Evolutionary conservation across 1,139 yeast species (phyloP), one percentile per base, ranked within the genome.

Genomic region (Lodderomyces margitis): DNA sequence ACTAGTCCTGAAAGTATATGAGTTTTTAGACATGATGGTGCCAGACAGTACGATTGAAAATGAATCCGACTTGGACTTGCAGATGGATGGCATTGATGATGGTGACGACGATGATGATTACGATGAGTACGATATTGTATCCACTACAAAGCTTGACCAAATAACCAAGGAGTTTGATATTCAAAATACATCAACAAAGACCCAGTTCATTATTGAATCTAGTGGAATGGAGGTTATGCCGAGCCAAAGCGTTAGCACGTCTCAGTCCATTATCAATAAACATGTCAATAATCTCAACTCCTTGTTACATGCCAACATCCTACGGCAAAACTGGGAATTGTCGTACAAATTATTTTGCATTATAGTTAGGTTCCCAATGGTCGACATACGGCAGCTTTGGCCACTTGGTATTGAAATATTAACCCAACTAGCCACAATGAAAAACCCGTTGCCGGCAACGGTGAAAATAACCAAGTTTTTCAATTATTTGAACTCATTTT

Each of bases 371-470:
- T 55, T 75, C 1, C 75, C 75, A 1, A 57, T 58, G 2, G 67
- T 77, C 4, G 86, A 82, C 55, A 54, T 81, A 2, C 61, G 80
- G 45, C 61, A 73, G 2, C 57, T 81, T 8, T 82, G 88, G 87
- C 76, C 83, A 1, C 37, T 80, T 1, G 87, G 85, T 0, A 59
- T 79, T 9, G 67, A 65, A 44, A 61, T 65, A 36, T 45, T 70
- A 19, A 46, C 45, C 12, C 21, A 37, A 11, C 21, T 40, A 28
- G 31, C 15, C 16, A 36, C 11, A 23, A 21, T 2, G 12, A 9
- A 19, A 20, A 17, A 4, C 9, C n/a, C 1, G 34, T 24, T 10
- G 10, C 21, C 17, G 12, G 33, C 31, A 3, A 23, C 16, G 20
- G 17, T 53, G 37, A 59, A 58, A 37, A 57, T 59, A n/a, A 68